Evolutionary conservation across 805 yeast species (phyloP).

Genomic region (Starmerella stigmatis): DNA sequence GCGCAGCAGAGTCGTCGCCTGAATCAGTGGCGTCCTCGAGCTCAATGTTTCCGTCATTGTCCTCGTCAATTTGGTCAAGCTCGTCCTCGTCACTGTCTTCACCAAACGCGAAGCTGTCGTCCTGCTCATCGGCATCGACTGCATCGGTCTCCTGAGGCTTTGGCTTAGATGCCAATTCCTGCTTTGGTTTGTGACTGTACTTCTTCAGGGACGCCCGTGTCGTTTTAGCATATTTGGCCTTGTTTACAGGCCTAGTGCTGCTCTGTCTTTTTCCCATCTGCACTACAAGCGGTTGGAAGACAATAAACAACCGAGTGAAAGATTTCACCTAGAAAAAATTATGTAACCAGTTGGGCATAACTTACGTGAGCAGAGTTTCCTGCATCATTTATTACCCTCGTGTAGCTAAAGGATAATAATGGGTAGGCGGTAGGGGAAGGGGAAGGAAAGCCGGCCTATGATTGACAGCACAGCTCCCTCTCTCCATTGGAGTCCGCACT

Average conservation of each 20-base stretch:
- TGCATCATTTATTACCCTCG: too few species aligned
- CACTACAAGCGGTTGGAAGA: too few species aligned
- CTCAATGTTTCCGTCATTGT: conserved; percentile 14
- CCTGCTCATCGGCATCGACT: neutral
- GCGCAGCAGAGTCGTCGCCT: conserved; percentile 11
- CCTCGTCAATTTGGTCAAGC: conserved; percentile 20
- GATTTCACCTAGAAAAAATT: conserved; percentile 3
- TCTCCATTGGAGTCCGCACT: too few species aligned
- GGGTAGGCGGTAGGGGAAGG: too few species aligned
- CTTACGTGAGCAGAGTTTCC: neutral
- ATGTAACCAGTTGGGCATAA: neutral
- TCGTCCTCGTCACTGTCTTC: conserved; percentile 16
- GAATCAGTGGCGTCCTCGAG: conserved; percentile 15
- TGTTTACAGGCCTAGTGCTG: neutral
- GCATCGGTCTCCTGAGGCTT: conserved; percentile 24
- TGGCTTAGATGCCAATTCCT: neutral
- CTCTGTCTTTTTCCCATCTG: neutral
- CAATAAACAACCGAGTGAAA: neutral
- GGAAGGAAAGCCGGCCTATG: too few species aligned
- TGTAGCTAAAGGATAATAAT: too few species aligned
- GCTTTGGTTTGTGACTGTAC: neutral
- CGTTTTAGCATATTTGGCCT: neutral
- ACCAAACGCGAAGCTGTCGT: conserved; percentile 17
- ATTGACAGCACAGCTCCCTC: too few species aligned
- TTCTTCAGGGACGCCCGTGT: neutral